Base-by-base conservation (phyloP, 2,329 filamentous ascomycete genomes). In the Ceratocystis smalleyi region DNA sequence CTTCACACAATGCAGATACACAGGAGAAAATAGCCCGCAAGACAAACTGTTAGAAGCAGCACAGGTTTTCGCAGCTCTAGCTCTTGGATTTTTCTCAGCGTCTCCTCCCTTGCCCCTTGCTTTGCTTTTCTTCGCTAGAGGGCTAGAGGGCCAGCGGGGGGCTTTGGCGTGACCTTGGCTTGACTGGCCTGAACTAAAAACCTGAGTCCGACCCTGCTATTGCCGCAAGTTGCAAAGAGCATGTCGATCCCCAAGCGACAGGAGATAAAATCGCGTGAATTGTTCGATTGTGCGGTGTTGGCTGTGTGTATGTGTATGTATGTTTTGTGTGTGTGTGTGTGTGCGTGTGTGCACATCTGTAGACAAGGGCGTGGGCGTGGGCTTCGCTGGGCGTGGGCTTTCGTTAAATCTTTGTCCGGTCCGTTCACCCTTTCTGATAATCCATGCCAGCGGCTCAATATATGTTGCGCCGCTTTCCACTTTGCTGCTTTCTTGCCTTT, bases 81-180 rank as follows among this genome's bases (percentile, higher is more conserved):
- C 30, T 61, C 55, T 57, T 65, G 66, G 69, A 84, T 55, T 35
- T 12, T 32, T 24, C 32, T 47, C 51, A 40, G 35, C 35, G 35
- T 54, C 49, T 57, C 30, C 22, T 59, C 24, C 49, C n/a, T 51
- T 35, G 19, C 57, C 45, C 51, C 45, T 49, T 65, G n/a, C 43
- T 40, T 35, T 62, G 45, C 30, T 61, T 60, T 61, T 24, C 19
- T 19, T 49, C 12, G n/a, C n/a, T 49, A 22, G 17, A 10, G 8
- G n/a, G 8, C 5, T 45, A 27, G 32, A 10, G 8, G 32, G 32
- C 2, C 27, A 27, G 27, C 3, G 8, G 32, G 8, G 32, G 8
- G 5, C 47, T 19, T 19, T 49, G 47, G 8, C n/a, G 8, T 49
- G n/a, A 22, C 47, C 19, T 49, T 40, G 35, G 7, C n/a, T 19